Evolutionary conservation across 2,329 filamentous ascomycete species (phyloP), one percentile per base, ranked within the genome.

Genomic region (Trichophyton equinum): DNA sequence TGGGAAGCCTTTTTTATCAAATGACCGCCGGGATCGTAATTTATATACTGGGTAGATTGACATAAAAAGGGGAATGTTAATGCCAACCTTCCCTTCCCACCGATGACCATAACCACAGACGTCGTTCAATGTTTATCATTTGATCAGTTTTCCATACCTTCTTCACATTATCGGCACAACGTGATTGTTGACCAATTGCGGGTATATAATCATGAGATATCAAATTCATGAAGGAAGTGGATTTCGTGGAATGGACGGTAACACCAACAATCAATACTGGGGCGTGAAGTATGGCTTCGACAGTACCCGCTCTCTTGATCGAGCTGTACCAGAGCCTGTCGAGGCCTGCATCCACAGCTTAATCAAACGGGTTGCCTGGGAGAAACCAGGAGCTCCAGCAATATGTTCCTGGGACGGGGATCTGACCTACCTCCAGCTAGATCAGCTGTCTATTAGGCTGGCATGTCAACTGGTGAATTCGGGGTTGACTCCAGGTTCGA

Each of bases 401-500:
- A 60, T 69, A 8, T 57, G 60, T 36, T 59, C 66, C 5, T 67
- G 65, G 65, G 67, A 69, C 47, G 74, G 74, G 20, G 68, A 62
- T 11, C 64, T 76, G 44, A 73, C 73, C 0, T 76, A 70, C 59
- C 61, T 49, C 7, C 68, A 75, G 59, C 62, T 76, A 42, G 72
- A 76, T n/a, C 64, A 65, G 2, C 66, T 77, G 62, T 73, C 68
- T 44, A 75, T 66, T 46, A 71, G 63, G 63, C 65, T 72, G 53
- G 73, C 75, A 9, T 70, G 68, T 58, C 67, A 70, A 68, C 61
- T 67, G 15, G n/a, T 51, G 11, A 36, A 59, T 27, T 71, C 72
- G 59, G 75, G 76, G 25, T 71, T 79, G 47, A 68, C 72, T 2
- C 67, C 75, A 1, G 70, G 73, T 59, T 63, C 65, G n/a, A 65